Conservation (phyloP, 805 yeast genomes). For the Nakazawaea pomicola region DNA sequence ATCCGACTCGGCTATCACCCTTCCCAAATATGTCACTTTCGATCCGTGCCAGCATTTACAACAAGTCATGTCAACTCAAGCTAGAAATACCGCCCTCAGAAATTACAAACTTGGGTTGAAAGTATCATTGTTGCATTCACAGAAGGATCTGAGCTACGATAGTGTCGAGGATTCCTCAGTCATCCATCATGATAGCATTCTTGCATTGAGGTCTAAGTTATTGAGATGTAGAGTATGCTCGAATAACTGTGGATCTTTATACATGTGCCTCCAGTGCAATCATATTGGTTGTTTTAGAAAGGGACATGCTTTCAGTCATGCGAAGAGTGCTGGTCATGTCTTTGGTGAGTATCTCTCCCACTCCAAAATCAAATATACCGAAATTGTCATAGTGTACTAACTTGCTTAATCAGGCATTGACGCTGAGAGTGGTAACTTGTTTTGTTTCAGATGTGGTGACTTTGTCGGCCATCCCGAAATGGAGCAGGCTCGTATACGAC, state of each 20-base stretch:
- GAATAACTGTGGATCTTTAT: slow-evolving; percentile 34
- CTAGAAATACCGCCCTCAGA: slow-evolving; percentile 41
- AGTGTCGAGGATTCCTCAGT: slow-evolving; percentile 32
- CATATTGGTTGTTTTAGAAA: slow-evolving; percentile 63
- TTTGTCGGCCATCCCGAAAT: slow-evolving; percentile 59
- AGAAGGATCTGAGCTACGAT: slow-evolving; percentile 19
- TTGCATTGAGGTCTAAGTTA: slow-evolving; percentile 36
- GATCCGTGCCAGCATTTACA: slow-evolving; percentile 46
- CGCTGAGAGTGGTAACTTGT: slow-evolving; percentile 59
- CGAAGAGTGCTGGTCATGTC: slow-evolving; percentile 42
- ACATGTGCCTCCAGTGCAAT: slow-evolving; percentile 75
- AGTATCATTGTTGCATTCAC: slow-evolving; percentile 29
- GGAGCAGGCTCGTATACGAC: slow-evolving; percentile 42
- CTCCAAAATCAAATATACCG: slow-evolving; percentile 22
- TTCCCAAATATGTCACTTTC: slow-evolving; percentile 26
- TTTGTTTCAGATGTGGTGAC: slow-evolving; percentile 76
- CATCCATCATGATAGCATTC: slow-evolving; percentile 32
- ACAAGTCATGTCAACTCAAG: slow-evolving; percentile 43
- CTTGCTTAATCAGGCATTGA: slow-evolving; percentile 39
- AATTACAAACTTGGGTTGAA: slow-evolving; percentile 50
- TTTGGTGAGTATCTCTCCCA: slow-evolving; percentile 34
- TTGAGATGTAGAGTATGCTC: slow-evolving; percentile 49
- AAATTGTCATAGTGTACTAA: slow-evolving; percentile 29
- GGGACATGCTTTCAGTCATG: slow-evolving; percentile 43
- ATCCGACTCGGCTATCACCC: neutral